Base-by-base conservation (phyloP, 2,329 filamentous ascomycete species). In the Periconia sp. region DNA sequence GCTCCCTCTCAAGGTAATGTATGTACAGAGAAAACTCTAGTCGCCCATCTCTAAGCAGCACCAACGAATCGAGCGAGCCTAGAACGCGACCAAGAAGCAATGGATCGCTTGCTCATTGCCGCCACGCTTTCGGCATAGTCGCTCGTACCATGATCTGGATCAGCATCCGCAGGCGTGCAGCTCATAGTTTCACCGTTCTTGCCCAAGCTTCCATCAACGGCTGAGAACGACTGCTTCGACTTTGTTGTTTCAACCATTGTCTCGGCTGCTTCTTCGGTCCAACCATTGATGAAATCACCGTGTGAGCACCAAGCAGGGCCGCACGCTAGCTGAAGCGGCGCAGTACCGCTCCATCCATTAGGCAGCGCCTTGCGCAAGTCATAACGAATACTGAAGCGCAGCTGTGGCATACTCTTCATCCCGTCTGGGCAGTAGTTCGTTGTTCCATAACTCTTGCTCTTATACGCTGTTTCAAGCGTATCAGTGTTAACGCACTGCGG, bases 261-360 rank as follows among this genome's bases (percentile, higher is more conserved):
- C 41, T 57, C 30, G 0, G 72, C 73, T 0, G 65, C 69, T 40
- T 76, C 72, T 11, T 56, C 54, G 2, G 70, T 61, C 75, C 75
- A 78, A 1, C 64, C 75, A 26, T 77, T 77, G 57, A 78, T 74
- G 37, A 78, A 77, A 50, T 78, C 75, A 3, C 75, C 74, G 50
- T 78, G 75, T 3, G 61, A 65, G 65, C 71, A 73, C 53, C 64
- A 76, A 0, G 69, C 68, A n/a, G 57, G 33, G 5, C 64, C 64
- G 42, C 68, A 75, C 0, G 75, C 65, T 0, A 77, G 66, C 61
- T 75, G 69, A 16, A 77, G 50, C 0, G 75, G 76, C 1, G 74
- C 68, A 0, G 59, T 61, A 29, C 75, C 74, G 24, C 47, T 64
- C 75, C 75, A 78, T 15, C 75, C 74, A 30, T 71, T 60, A 3